phyloP scores from a whole-genome alignment of 352 stramenopile genomes.

The Phytopythium kandeliae region DNA sequence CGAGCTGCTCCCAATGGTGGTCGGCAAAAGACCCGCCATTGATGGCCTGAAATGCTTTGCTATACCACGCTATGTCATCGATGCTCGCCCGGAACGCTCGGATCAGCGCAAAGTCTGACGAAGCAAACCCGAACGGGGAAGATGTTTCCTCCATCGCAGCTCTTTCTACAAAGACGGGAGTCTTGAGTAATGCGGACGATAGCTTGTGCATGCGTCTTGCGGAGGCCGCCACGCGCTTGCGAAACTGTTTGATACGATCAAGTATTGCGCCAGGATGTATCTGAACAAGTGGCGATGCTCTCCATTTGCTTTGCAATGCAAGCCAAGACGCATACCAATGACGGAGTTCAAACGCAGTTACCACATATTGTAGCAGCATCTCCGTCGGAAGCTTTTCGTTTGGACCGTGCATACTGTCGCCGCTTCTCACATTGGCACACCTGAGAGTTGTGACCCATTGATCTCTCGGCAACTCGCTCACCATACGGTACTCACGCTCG shows the following conservation, averaged over 20 bases:
- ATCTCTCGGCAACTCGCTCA: conserved; percentile 18
- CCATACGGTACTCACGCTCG: conserved; percentile 36
- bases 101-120: conserved; percentile 24
- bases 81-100: conserved; percentile 30
- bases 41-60: conserved; percentile 44
- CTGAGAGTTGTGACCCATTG: conserved; percentile 1
- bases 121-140: conserved; percentile 8
- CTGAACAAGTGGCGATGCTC: conserved; percentile 21
- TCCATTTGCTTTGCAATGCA: conserved; percentile 40
- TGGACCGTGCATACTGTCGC: neutral
- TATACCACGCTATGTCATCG: conserved; percentile 34
- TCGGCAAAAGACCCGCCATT: conserved; percentile 30
- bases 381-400: conserved; percentile 32
- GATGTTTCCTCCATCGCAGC: neutral
- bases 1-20: conserved; percentile 23
- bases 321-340: conserved; percentile 53
- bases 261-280: conserved; percentile 45
- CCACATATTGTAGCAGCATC: conserved; percentile 42
- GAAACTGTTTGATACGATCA: conserved; percentile 55
- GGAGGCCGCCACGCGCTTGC: conserved; percentile 34
- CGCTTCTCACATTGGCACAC: neutral
- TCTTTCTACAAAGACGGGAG: conserved; percentile 6
- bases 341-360: conserved; percentile 47
- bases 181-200: conserved; percentile 8
- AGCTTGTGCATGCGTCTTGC: conserved; percentile 25